A percentile compares a stretch with the other conserved stretches of the same genome.
phyloP scores from a whole-genome alignment of 139 green algal species.

The Prasinococcaceae sp. region DNA sequence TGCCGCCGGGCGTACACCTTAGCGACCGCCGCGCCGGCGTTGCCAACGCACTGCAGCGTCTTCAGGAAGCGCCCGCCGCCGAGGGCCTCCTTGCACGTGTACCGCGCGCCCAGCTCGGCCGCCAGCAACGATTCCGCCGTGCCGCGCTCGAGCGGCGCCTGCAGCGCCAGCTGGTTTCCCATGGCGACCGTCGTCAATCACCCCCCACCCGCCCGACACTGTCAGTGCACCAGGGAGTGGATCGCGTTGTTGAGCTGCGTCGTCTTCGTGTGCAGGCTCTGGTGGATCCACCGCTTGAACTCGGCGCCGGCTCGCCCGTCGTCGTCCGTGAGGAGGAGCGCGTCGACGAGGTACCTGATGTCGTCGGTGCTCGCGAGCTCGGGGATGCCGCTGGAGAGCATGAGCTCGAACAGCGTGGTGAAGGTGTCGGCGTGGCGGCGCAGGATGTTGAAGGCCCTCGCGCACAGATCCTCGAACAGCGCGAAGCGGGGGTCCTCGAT shows the following conservation, averaged over 20 bases:
- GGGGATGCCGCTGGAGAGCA: constrained; percentile 16
- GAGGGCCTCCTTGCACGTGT: constrained; percentile 17
- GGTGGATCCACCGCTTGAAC: constrained; percentile 16
- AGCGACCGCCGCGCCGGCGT: constrained; percentile 77
- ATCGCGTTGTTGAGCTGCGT: constrained; percentile 22
- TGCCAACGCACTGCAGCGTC: constrained; percentile 17
- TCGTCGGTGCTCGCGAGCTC: constrained; percentile 17
- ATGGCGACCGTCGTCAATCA: constrained; percentile 24
- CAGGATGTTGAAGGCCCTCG: constrained; percentile 16
- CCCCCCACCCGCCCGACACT: too few relatives aligned
- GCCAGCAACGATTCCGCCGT: not conserved
- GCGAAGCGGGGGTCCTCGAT: not conserved
- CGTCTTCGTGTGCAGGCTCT: constrained; percentile 12
- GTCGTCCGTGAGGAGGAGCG: constrained; percentile 13
- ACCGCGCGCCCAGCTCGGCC: too few relatives aligned
- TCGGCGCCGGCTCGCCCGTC: constrained; percentile 4
- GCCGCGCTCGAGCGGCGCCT: constrained; percentile 31
- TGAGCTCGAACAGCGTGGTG: constrained; percentile 16
- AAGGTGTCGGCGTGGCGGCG: constrained; percentile 8
- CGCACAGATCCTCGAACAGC: constrained; percentile 10
- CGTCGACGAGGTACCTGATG: constrained; percentile 14
- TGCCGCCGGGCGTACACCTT: constrained; percentile 77
- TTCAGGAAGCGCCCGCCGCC: constrained; percentile 21
- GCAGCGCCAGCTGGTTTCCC: constrained; percentile 43
- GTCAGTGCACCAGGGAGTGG: constrained; percentile 13